Evolutionary conservation across 2,329 filamentous ascomycete species (phyloP).

Genomic region (Calonectria leucothoes): DNA sequence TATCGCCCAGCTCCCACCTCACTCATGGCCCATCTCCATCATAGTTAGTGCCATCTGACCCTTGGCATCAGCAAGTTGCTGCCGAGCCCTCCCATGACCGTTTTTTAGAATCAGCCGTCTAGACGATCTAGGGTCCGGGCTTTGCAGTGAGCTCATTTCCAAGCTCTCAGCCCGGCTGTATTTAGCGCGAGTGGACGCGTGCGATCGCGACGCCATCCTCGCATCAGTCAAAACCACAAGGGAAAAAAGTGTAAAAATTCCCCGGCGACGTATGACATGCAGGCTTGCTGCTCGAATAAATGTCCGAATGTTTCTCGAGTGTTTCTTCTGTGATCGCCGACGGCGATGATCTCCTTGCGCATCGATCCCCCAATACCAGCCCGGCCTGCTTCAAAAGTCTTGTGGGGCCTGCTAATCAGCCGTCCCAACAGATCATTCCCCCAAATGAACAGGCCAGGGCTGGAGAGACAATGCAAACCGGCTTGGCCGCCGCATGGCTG

Average conservation of each 20-base stretch:
- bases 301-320: background rate
- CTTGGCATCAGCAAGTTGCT: background rate
- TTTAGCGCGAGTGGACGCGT: background rate
- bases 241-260: background rate
- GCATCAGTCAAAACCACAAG: background rate
- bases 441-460: background rate
- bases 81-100: background rate
- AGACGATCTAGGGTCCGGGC: background rate
- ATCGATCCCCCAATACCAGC: background rate
- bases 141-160: background rate
- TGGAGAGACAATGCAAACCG: background rate
- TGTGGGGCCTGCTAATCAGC: conserved; percentile 1
- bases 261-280: background rate
- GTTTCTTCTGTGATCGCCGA: background rate
- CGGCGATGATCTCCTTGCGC: background rate
- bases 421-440: background rate
- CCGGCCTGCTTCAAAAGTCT: background rate
- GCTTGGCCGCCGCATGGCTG: background rate
- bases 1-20: background rate
- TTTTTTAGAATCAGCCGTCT: background rate
- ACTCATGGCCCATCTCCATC: background rate
- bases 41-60: background rate
- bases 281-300: background rate
- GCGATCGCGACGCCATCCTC: background rate
- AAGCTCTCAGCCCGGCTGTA: background rate